phyloP scores from a whole-genome alignment of 805 yeast genomes.

The Kluyveromyces lactis region DNA sequence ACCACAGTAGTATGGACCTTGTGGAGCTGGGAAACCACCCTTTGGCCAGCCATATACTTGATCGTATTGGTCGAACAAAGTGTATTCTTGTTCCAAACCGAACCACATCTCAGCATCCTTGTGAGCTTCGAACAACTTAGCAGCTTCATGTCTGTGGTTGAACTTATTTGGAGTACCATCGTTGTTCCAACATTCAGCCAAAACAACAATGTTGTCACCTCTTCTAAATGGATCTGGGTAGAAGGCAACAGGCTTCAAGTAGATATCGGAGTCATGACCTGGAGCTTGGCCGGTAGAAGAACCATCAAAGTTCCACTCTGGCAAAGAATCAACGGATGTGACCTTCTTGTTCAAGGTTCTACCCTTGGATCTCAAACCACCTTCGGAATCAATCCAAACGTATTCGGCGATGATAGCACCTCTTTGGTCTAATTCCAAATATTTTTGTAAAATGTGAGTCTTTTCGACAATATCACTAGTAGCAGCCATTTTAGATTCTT shows the following conservation, averaged over 20 bases:
- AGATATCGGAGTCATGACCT: constrained; percentile 92
- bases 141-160: constrained; percentile 97
- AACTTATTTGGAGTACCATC: constrained; percentile 98
- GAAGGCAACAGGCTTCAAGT: constrained; percentile 89
- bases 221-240: constrained; percentile 97
- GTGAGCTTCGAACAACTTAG: constrained; percentile 91
- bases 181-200: constrained; percentile 95
- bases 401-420: constrained; percentile 91
- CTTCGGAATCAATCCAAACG: constrained; percentile 94
- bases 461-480: constrained; percentile 34
- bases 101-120: constrained; percentile 83
- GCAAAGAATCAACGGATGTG: constrained; percentile 71
- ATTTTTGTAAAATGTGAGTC: constrained; percentile 76
- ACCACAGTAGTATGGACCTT: constrained; percentile 99
- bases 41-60: constrained; percentile 97
- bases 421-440: constrained; percentile 73
- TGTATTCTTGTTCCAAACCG: constrained; percentile 98
- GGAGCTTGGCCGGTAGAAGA: constrained; percentile 98
- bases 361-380: constrained; percentile 89
- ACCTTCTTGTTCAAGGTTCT: constrained; percentile 71
- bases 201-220: constrained; percentile 92
- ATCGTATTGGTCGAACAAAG: constrained; percentile 85
- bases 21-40: constrained; percentile 99
- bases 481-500: constrained; percentile 8
- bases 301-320: constrained; percentile 99